phyloP scores from a whole-genome alignment of 2,329 filamentous ascomycete species.

The Westerdykella aurantiaca region DNA sequence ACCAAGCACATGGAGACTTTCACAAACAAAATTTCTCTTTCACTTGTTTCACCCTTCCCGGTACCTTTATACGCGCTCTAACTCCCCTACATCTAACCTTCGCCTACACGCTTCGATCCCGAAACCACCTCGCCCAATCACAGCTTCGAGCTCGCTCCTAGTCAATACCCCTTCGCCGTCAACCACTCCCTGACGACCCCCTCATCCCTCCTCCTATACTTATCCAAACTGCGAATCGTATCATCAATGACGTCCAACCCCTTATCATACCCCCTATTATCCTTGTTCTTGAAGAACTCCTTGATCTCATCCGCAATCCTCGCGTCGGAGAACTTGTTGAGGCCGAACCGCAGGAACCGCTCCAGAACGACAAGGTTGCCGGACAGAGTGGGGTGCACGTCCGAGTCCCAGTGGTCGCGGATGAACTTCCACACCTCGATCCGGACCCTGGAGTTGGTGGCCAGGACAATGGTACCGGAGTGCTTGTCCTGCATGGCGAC shows the following conservation, averaged over 20 bases:
- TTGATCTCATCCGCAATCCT: slow-evolving; percentile 69
- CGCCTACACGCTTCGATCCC: too few relatives aligned
- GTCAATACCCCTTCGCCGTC: slow-evolving; percentile 51
- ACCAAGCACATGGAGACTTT: too few relatives aligned
- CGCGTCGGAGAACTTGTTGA: slow-evolving; percentile 71
- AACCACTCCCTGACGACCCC: slow-evolving; percentile 75
- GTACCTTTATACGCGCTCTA: too few relatives aligned
- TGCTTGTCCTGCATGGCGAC: slow-evolving; percentile 86
- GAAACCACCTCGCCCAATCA: too few relatives aligned
- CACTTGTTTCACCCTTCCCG: too few relatives aligned
- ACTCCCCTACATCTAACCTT: too few relatives aligned
- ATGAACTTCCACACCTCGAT: slow-evolving; percentile 77
- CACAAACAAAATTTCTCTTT: too few relatives aligned
- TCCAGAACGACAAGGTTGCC: slow-evolving; percentile 84
- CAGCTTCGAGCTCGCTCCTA: too few relatives aligned
- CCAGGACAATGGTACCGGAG: slow-evolving; percentile 66
- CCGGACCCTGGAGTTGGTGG: slow-evolving; percentile 68
- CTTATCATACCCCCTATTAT: slow-evolving; percentile 79
- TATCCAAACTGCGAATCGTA: slow-evolving; percentile 74
- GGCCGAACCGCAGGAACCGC: slow-evolving; percentile 72
- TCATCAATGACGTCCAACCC: slow-evolving; percentile 81
- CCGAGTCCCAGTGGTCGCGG: slow-evolving; percentile 69
- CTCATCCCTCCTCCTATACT: slow-evolving; percentile 74
- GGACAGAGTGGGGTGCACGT: slow-evolving; percentile 64
- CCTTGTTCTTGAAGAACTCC: slow-evolving; percentile 78